phyloP scores from a whole-genome alignment of 306 rosid species.

The Cucumis hystrix region DNA sequence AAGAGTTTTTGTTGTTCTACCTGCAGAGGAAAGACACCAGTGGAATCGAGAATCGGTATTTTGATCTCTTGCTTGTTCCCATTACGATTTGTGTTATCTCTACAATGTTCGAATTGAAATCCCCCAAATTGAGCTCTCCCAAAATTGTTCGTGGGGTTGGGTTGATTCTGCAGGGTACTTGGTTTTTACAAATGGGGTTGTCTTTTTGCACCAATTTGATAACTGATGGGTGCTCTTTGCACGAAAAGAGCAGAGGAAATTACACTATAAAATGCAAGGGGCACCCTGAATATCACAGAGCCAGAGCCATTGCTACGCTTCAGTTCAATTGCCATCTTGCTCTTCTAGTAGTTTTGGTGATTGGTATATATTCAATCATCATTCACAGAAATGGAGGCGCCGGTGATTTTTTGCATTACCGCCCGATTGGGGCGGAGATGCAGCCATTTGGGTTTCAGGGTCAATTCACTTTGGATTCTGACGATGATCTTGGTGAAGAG shows the following conservation, averaged over 20 bases:
- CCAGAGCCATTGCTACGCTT: constrained; percentile 85
- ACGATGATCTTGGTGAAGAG: constrained; percentile 25
- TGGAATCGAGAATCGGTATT: constrained; percentile 71
- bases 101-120: constrained; percentile 27
- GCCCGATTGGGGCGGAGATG: constrained; percentile 46
- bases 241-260: constrained; percentile 55
- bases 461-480: constrained; percentile 64
- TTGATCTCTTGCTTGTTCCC: constrained; percentile 58
- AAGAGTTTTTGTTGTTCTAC: constrained; percentile 65
- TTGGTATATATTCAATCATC: constrained; percentile 27
- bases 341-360: constrained; percentile 28
- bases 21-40: constrained; percentile 56
- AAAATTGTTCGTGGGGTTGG: constrained; percentile 58
- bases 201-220: constrained; percentile 47
- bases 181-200: constrained; percentile 73
- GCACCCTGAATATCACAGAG: constrained; percentile 63
- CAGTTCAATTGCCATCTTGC: constrained; percentile 95
- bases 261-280: constrained; percentile 61
- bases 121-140: constrained; percentile 25
- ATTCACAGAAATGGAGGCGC: constrained; percentile 16
- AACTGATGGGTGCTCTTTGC: constrained; percentile 50
- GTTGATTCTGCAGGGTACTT: constrained; percentile 54
- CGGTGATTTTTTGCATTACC: constrained; percentile 13
- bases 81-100: constrained; percentile 40
- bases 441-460: constrained; percentile 21